These are phyloP conservation scores for Casaregolazyma suthepensis DNA, from an alignment of 1,139 yeast genomes.

Conservation along the genomic window DNA sequence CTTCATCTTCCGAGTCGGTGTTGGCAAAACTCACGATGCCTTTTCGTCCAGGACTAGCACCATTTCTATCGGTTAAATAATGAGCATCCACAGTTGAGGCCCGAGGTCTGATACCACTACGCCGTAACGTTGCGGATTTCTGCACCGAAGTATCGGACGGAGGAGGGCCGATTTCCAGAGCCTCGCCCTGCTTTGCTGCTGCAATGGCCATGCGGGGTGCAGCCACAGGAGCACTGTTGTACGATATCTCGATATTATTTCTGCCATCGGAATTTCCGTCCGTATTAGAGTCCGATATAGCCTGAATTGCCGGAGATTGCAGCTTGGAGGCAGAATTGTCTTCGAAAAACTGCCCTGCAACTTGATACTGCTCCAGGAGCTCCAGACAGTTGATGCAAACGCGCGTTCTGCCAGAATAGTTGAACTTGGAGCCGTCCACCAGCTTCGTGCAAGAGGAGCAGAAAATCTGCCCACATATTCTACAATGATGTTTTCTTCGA, in stretches of 20 bases:
- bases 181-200: conserved; percentile 71
- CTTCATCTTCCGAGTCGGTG: conserved; percentile 13
- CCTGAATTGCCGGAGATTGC: conserved; percentile 2
- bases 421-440: conserved; percentile 69
- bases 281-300: background rate
- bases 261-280: background rate
- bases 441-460: conserved; percentile 81
- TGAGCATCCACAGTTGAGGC: conserved; percentile 15
- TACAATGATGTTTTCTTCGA: conserved; percentile 88
- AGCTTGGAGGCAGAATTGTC: background rate
- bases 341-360: background rate
- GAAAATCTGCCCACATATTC: conserved; percentile 93
- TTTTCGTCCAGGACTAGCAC: background rate
- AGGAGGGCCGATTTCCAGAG: conserved; percentile 62
- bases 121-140: background rate
- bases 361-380: conserved; percentile 40
- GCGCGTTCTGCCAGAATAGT: conserved; percentile 62
- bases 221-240: conserved; percentile 44
- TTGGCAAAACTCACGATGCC: conserved; percentile 3
- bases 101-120: conserved; percentile 13
- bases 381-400: conserved; percentile 76
- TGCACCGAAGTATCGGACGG: conserved; percentile 1
- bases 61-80: background rate
- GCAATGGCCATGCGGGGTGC: conserved; percentile 81
- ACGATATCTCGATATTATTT: conserved; percentile 19